Percentiles rank a stretch among this genome's conserved stretches.
Conservation (phyloP, 164 flowering plant species). For the Annona squamosa region DNA sequence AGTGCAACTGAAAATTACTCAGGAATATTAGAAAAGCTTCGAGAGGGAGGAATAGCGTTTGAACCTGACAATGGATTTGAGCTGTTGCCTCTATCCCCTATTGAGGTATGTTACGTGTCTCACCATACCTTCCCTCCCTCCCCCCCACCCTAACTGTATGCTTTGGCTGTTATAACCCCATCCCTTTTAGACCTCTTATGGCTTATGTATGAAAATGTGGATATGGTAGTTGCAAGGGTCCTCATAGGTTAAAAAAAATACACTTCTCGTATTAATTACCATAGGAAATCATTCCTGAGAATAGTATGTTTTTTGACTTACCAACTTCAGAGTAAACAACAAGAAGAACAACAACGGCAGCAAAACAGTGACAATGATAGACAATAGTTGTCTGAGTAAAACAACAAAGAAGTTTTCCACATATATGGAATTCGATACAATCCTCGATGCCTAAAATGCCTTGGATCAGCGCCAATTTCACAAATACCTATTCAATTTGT, state of each 20-base stretch:
- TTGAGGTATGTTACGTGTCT: constrained; percentile 51
- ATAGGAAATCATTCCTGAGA: too few species aligned
- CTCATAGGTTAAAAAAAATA: background rate
- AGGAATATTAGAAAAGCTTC: constrained; percentile 51
- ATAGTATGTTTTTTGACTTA: too few species aligned
- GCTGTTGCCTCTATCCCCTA: constrained; percentile 58
- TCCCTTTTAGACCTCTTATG: background rate
- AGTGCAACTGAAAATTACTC: constrained; percentile 63
- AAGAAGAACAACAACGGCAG: background rate
- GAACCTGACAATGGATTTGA: constrained; percentile 88
- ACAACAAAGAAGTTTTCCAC: too few species aligned
- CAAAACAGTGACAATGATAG: background rate
- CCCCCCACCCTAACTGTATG: background rate
- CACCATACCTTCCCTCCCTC: background rate
- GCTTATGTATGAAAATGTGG: background rate
- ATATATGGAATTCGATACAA: background rate
- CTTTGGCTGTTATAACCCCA: background rate
- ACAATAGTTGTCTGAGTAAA: too few species aligned
- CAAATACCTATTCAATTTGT: background rate
- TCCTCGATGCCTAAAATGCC: background rate
- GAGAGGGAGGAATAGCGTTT: constrained; percentile 69
- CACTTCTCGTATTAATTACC: background rate
- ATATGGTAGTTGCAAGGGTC: background rate
- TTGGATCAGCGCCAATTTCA: background rate
- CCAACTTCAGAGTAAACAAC: background rate